A percentile compares a stretch with the other conserved stretches of the same genome.
phyloP scores from a whole-genome alignment of 306 rosid species.

The Rosa multiflora region DNA sequence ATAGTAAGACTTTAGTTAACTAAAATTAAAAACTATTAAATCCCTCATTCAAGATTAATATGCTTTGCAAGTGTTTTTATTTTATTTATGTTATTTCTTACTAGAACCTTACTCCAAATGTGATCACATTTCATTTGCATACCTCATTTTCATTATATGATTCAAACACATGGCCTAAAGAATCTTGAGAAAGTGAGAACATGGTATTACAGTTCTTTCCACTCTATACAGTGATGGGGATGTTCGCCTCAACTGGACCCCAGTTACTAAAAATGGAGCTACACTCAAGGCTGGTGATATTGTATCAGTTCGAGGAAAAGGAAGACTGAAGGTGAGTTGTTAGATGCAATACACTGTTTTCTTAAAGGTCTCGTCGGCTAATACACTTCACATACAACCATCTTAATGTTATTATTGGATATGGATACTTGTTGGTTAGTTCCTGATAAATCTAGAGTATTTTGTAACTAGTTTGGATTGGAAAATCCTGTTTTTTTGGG shows the following conservation, averaged over 20 bases:
- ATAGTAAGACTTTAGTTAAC: neutral
- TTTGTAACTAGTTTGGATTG: neutral
- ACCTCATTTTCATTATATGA: neutral
- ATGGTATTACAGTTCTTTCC: conserved; percentile 11
- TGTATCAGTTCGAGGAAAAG: conserved; percentile 79
- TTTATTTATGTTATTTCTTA: neutral
- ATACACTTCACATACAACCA: neutral
- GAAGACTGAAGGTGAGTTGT: conserved; percentile 72
- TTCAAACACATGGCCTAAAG: neutral
- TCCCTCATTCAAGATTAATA: neutral
- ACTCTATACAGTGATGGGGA: conserved; percentile 59
- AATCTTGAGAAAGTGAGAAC: neutral
- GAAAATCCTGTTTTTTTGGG: neutral
- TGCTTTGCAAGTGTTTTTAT: neutral
- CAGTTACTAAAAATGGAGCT: conserved; percentile 74
- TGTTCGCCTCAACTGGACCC: conserved; percentile 83
- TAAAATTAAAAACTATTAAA: neutral
- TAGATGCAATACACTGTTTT: conserved; percentile 17
- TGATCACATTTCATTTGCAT: neutral
- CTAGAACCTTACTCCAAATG: neutral
- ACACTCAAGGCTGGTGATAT: conserved; percentile 76
- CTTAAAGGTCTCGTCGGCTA: conserved; percentile 12
- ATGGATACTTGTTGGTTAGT: neutral
- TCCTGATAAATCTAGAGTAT: neutral
- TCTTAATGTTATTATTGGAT: neutral